Evolutionary conservation across 2,329 filamentous ascomycete genomes (phyloP).

Genomic region (Neofusicoccum parvum): DNA sequence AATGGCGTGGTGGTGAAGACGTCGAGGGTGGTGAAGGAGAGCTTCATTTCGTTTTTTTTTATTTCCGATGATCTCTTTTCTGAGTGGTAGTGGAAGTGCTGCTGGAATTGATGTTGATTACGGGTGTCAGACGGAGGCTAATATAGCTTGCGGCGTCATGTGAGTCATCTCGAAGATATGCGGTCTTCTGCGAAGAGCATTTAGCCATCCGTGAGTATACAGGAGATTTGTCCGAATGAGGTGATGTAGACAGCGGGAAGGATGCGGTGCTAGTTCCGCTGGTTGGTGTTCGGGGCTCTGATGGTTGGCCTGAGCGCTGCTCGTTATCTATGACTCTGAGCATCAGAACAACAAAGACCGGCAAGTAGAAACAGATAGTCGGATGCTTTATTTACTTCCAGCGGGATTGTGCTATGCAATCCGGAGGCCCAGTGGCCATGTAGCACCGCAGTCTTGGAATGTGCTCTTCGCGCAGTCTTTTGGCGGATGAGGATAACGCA

Average conservation of each 20-base stretch:
- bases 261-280: too few species aligned
- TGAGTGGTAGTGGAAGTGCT: background rate
- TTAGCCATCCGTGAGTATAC: background rate
- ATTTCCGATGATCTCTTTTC: background rate
- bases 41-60: constrained; percentile 17
- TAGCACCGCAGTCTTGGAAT: too few species aligned
- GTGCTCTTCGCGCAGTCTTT: too few species aligned
- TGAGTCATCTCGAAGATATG: background rate
- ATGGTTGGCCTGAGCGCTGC: too few species aligned
- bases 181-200: background rate
- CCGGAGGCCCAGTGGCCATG: too few species aligned
- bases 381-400: too few species aligned
- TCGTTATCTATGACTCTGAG: too few species aligned
- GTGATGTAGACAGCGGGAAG: background rate
- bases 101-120: background rate
- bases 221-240: background rate
- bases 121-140: background rate
- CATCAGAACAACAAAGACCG: too few species aligned
- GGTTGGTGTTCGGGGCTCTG: too few species aligned
- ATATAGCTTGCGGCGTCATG: background rate
- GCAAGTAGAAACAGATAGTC: too few species aligned
- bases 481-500: too few species aligned
- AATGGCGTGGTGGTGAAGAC: constrained; percentile 54
- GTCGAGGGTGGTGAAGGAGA: constrained; percentile 44
- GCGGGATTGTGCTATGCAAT: too few species aligned